Evolutionary conservation across 2,329 filamentous ascomycete species (phyloP).

Genomic region (Penicillium crustosum): DNA sequence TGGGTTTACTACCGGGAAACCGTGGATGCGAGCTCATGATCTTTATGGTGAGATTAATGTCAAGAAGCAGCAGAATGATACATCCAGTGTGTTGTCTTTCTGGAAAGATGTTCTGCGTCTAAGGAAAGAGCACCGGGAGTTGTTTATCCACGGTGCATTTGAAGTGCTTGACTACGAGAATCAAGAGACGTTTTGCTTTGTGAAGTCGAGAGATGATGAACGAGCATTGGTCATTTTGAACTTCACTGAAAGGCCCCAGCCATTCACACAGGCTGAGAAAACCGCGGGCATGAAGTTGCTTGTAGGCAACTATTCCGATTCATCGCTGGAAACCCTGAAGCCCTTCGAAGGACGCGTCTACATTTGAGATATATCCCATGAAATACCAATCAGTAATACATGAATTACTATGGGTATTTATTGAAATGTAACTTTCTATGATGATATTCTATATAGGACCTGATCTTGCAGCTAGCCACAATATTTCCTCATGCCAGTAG

Average conservation of each 20-base stretch:
- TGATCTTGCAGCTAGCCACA: neutral
- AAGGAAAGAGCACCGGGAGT: constrained; percentile 57
- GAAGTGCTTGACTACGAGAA: constrained; percentile 24
- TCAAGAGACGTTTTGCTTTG: constrained; percentile 23
- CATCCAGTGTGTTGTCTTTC: constrained; percentile 56
- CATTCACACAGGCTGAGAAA: constrained; percentile 8
- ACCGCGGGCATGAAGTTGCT: constrained; percentile 18
- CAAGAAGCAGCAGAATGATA: constrained; percentile 50
- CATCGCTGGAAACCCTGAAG: constrained; percentile 5
- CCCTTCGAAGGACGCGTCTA: constrained; percentile 27
- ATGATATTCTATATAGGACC: neutral
- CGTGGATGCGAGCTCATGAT: constrained; percentile 62
- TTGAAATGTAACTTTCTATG: too few relatives aligned
- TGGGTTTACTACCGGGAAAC: constrained; percentile 59
- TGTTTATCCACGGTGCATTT: constrained; percentile 47
- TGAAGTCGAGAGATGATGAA: constrained; percentile 19
- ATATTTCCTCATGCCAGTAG: neutral
- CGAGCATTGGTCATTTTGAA: constrained; percentile 22
- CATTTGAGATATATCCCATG: neutral
- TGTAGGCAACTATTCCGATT: constrained; percentile 18
- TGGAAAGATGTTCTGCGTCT: constrained; percentile 57
- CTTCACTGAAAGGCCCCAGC: constrained; percentile 16
- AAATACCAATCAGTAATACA: neutral
- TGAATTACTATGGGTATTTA: neutral
- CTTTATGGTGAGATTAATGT: constrained; percentile 46